Percentiles rank a stretch among this genome's conserved stretches.
These are phyloP conservation scores for Oenanthe javanica DNA, from an alignment of 140 eudicot species.

Conservation along the genomic window DNA sequence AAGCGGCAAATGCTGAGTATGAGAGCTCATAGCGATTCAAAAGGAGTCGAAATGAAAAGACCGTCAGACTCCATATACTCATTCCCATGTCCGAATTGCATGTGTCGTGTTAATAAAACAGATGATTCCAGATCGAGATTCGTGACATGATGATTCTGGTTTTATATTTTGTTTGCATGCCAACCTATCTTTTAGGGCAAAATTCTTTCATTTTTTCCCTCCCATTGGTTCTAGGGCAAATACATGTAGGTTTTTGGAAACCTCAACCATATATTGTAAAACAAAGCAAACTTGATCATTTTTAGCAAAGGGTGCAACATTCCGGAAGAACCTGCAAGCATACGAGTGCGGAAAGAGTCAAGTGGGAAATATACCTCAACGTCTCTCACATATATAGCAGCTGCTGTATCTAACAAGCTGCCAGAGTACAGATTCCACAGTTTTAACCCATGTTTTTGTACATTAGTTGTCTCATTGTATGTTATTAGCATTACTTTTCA, in stretches of 20 bases:
- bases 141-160: constrained; percentile 22
- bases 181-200: constrained; percentile 26
- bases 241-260: background rate
- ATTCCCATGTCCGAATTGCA: constrained; percentile 96
- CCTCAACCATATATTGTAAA: background rate
- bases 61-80: constrained; percentile 82
- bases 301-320: too few species aligned
- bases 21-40: constrained; percentile 84
- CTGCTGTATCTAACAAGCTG: constrained; percentile 8
- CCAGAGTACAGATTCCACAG: background rate
- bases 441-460: constrained; percentile 2
- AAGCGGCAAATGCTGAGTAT: constrained; percentile 85
- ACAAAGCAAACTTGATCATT: background rate
- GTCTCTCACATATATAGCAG: background rate
- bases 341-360: background rate
- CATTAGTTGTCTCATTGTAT: background rate
- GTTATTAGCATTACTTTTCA: background rate
- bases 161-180: constrained; percentile 12
- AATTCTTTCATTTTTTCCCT: constrained; percentile 58
- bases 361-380: background rate
- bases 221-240: background rate
- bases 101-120: constrained; percentile 77
- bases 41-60: constrained; percentile 83
- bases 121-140: constrained; percentile 48
- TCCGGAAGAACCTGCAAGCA: background rate